phyloP scores from a whole-genome alignment of 805 yeast genomes.

The Wickerhamiella kurtzmanii region DNA sequence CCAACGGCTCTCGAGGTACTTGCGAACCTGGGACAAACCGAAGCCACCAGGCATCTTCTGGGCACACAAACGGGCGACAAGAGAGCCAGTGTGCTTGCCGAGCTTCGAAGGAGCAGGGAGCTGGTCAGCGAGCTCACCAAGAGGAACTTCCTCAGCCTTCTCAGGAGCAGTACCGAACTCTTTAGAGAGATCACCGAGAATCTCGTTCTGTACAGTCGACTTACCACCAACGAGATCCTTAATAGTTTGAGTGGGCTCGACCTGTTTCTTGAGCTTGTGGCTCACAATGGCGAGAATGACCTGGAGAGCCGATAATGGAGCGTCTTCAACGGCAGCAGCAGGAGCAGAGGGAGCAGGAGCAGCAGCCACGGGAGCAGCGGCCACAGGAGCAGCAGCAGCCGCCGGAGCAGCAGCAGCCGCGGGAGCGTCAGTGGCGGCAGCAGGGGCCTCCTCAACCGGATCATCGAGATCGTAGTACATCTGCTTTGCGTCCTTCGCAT shows the following conservation, averaged over 20 bases:
- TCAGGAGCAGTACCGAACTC: conserved; percentile 98
- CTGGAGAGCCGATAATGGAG: conserved; percentile 73
- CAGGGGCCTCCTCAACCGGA: conserved; percentile 21
- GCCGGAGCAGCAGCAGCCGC: conserved; percentile 43
- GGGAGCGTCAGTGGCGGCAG: conserved; percentile 19
- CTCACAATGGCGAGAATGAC: conserved; percentile 84
- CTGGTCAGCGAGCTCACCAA: conserved; percentile 86
- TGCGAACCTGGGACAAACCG: conserved; percentile 80
- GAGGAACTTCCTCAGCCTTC: conserved; percentile 96
- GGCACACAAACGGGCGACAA: conserved; percentile 81
- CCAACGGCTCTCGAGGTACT: conserved; percentile 81
- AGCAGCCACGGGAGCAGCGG: conserved; percentile 42
- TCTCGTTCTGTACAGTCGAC: conserved; percentile 96
- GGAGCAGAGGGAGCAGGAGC: conserved; percentile 61
- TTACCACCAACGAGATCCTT: conserved; percentile 97
- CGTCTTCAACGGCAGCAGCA: conserved; percentile 77
- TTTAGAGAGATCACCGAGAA: conserved; percentile 95
- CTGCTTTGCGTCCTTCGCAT: conserved; percentile 90
- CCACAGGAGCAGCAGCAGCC: conserved; percentile 45
- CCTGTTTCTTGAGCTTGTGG: conserved; percentile 83
- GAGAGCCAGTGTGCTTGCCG: conserved; percentile 86
- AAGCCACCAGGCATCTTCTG: conserved; percentile 99
- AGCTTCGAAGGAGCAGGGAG: conserved; percentile 84
- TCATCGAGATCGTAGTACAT: conserved; percentile 66
- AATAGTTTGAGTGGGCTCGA: conserved; percentile 87